phyloP scores from a whole-genome alignment of 148 eudicot species.

The Salicornia ramosissima region DNA sequence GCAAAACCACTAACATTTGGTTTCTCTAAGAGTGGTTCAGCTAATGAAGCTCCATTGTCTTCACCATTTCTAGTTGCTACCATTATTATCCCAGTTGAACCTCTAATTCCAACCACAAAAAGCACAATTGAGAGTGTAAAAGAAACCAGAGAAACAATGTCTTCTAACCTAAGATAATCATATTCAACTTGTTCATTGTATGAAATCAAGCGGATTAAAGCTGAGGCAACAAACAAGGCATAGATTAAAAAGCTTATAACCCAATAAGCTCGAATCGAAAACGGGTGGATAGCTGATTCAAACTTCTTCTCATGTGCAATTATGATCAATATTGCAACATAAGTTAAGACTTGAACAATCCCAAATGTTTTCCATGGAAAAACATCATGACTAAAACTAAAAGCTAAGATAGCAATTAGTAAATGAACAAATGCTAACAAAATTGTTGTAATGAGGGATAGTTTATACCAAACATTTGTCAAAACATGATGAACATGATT shows the following conservation, averaged over 20 bases:
- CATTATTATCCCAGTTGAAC: conserved; percentile 56
- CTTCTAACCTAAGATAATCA: conserved; percentile 39
- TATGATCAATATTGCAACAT: conserved; percentile 41
- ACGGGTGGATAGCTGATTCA: conserved; percentile 47
- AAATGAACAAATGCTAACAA: conserved; percentile 35
- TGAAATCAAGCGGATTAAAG: conserved; percentile 41
- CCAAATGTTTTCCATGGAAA: conserved; percentile 46
- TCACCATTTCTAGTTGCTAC: conserved; percentile 21
- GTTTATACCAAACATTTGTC: conserved; percentile 49
- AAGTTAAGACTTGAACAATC: conserved; percentile 58
- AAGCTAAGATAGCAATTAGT: conserved; percentile 40
- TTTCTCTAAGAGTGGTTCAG: conserved; percentile 51
- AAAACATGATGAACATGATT: conserved; percentile 19
- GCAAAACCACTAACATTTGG: conserved; percentile 51
- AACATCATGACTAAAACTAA: conserved; percentile 24
- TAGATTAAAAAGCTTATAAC: conserved; percentile 40
- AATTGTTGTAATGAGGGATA: conserved; percentile 34
- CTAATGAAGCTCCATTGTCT: conserved; percentile 32
- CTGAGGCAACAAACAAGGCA: conserved; percentile 48
- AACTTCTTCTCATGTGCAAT: conserved; percentile 63
- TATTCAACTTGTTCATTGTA: conserved; percentile 18
- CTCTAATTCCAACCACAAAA: conserved; percentile 44
- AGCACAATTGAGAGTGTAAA: conserved; percentile 45
- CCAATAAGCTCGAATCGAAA: conserved; percentile 59
- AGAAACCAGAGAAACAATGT: conserved; percentile 38